Base-by-base conservation (phyloP, 805 yeast species). In the Teunomyces barrocoloradensis region DNA sequence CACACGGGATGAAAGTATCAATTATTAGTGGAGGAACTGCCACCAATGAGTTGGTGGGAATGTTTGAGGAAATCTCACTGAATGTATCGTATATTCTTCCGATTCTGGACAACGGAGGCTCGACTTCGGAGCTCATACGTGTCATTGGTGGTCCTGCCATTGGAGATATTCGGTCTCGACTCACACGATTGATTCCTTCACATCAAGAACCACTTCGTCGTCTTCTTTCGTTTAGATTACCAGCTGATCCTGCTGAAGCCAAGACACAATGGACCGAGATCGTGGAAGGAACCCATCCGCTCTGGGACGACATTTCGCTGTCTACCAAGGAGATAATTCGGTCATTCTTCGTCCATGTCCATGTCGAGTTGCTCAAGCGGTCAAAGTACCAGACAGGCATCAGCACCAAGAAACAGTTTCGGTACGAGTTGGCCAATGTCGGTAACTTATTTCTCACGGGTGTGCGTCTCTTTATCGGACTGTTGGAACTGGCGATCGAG, bases 131-230 rank as follows among this genome's bases (percentile, higher is more conserved):
- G 65, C 78, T 91, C 20, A 74, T 90, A 5, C 68, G 97, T 11
- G 88, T 89, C 1, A 73, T 91, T 13, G 96, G 96, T 2, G 97
- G 98, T 0, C 96, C 96, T 2, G 97, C 97, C 0, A 89, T 91
- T 45, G 98, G 98, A 2, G 98, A 91, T 61, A 75, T 91, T 2
- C 70, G 97, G 42, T 88, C 96, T 0, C 66, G 98, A 47, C 74
- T 90, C 25, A 87, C 89, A 0, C 68, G 91, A 45, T 66, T 91
- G 48, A 84, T 89, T 30, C 85, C 89, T 1, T 78, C 75, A 28
- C 69, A 74, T 23, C 71, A 71, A 39, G 58, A 49, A 11, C 36
- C 32, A 4, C 52, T 78, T 30, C 61, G 73, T 13, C 62, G 57
- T 1, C 56, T 74, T 13, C 58, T 79, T 13, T 63, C 71, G 12